A percentile compares a stretch with the other conserved stretches of the same genome.
Conservation (phyloP, 495 filamentous ascomycete species). For the Rhizodiscina lignyota region DNA sequence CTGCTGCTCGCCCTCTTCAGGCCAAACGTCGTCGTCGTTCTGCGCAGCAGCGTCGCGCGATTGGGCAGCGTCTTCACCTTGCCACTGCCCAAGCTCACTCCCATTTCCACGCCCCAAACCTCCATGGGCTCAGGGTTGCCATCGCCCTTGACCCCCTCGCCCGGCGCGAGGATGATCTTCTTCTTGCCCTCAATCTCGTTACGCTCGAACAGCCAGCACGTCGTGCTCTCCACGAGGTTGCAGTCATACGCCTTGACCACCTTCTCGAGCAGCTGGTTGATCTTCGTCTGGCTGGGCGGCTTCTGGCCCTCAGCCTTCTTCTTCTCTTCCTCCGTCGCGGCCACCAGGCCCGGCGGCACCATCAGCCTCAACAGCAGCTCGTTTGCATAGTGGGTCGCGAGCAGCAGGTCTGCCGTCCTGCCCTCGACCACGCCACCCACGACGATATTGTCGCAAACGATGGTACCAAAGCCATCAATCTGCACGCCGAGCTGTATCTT, state of each 20-base stretch:
- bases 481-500: slow-evolving; percentile 98
- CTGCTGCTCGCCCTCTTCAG: slow-evolving; percentile 86
- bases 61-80: slow-evolving; percentile 86
- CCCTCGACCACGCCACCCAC: slow-evolving; percentile 49
- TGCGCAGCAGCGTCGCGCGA: slow-evolving; percentile 78
- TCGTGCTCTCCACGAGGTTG: slow-evolving; percentile 92
- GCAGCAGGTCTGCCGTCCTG: slow-evolving; percentile 67
- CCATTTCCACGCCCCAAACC: slow-evolving; percentile 95
- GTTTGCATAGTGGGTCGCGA: slow-evolving; percentile 88
- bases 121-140: slow-evolving; percentile 81
- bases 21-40: slow-evolving; percentile 75
- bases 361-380: slow-evolving; percentile 84
- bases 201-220: slow-evolving; percentile 83
- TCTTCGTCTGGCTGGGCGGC: slow-evolving; percentile 63
- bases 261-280: slow-evolving; percentile 77
- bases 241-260: slow-evolving; percentile 79
- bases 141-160: slow-evolving; percentile 77
- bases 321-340: slow-evolving; percentile 81
- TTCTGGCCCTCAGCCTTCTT: slow-evolving; percentile 65
- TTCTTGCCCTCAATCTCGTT: slow-evolving; percentile 97
- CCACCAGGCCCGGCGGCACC: slow-evolving; percentile 70
- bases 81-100: slow-evolving; percentile 74
- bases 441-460: slow-evolving; percentile 85
- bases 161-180: slow-evolving; percentile 88
- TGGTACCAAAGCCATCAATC: slow-evolving; percentile 93